These are phyloP conservation scores for Diaporthe nobilis DNA, from an alignment of 2,329 filamentous ascomycete genomes.

Conservation along the genomic window DNA sequence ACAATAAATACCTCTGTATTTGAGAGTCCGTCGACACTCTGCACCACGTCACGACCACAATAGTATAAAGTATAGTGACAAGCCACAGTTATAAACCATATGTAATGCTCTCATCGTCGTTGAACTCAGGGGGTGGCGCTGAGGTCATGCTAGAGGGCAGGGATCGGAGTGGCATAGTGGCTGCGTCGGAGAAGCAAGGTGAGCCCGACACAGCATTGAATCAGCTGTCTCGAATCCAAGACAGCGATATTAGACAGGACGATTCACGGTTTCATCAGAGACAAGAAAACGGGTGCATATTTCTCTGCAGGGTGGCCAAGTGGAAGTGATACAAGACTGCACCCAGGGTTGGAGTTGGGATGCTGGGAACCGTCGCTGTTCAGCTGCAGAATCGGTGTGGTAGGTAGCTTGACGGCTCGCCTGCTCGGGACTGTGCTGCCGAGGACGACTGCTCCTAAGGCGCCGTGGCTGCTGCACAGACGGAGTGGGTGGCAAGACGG, in stretches of 20 bases:
- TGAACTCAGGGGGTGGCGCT: constrained; percentile 16
- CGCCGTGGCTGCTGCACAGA: neutral
- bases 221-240: constrained; percentile 29
- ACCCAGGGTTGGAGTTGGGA: neutral
- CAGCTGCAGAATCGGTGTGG: neutral
- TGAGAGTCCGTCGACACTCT: too few species aligned
- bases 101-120: neutral
- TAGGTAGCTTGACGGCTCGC: neutral
- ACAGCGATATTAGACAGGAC: constrained; percentile 28
- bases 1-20: neutral
- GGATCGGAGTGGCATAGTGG: constrained; percentile 8
- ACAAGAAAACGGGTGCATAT: neutral
- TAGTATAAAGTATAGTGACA: neutral
- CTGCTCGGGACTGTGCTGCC: neutral
- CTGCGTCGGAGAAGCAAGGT: constrained; percentile 30
- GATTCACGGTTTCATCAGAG: constrained; percentile 10
- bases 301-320: neutral
- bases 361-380: neutral
- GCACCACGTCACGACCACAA: neutral
- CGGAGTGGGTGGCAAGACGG: constrained; percentile 1
- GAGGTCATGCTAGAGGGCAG: neutral
- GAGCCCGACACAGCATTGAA: constrained; percentile 32
- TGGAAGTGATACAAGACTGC: neutral
- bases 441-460: neutral
- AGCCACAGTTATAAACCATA: neutral